A percentile compares a stretch with the other conserved stretches of the same genome.
phyloP scores from a whole-genome alignment of 1,284 basidiomycete species.

The Leccinum ponderosum region DNA sequence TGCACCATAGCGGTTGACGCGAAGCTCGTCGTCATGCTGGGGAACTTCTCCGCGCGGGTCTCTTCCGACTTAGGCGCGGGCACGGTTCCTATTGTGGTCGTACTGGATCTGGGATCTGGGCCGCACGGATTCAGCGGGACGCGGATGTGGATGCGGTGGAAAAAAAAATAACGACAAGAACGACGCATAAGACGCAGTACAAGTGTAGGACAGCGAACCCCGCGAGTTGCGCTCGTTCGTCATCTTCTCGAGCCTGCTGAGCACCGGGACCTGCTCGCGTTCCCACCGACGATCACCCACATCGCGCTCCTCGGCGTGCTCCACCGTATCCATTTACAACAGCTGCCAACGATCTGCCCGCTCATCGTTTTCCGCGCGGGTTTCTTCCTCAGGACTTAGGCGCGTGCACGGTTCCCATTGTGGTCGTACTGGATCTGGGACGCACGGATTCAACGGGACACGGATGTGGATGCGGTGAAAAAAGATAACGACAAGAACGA shows the following conservation, averaged over 20 bases:
- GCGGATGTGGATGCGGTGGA: not conserved
- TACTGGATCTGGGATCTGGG: too few species aligned
- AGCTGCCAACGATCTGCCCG: slow-evolving; percentile 59
- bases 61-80: too few species aligned
- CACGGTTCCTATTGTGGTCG: too few species aligned
- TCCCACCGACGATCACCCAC: slow-evolving; percentile 60
- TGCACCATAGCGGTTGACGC: too few species aligned
- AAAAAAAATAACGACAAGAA: not conserved
- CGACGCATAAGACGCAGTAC: slow-evolving; percentile 25
- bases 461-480: not conserved
- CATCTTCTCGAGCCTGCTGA: slow-evolving; percentile 38
- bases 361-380: slow-evolving; percentile 43
- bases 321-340: slow-evolving; percentile 46
- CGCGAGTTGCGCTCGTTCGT: slow-evolving; percentile 41
- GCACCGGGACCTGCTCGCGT: slow-evolving; percentile 41
- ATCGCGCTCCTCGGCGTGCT: slow-evolving; percentile 54
- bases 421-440: too few species aligned
- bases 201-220: slow-evolving; percentile 17
- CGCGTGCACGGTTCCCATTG: too few species aligned
- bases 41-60: slow-evolving; percentile 28
- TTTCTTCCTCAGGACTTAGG: too few species aligned
- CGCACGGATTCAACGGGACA: not conserved
- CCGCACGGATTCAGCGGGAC: not conserved
- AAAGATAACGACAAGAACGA: not conserved
- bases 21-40: too few species aligned